A percentile compares a stretch with the other conserved stretches of the same genome.
phyloP scores from a whole-genome alignment of 2,329 filamentous ascomycete genomes.

The Alternaria metachromatica region DNA sequence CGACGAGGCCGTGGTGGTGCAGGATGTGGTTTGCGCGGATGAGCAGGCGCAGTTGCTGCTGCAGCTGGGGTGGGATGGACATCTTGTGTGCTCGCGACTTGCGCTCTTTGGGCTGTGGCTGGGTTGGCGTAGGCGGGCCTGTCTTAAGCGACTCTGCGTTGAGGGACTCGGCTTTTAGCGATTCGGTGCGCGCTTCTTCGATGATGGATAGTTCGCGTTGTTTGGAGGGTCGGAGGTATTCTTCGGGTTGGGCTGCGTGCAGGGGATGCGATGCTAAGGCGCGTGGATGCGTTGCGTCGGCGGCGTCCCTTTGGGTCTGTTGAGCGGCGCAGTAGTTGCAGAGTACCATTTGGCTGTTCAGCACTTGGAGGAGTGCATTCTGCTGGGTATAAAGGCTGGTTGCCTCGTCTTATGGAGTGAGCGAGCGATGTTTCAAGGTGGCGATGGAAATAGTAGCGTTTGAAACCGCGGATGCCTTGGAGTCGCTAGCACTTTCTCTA shows the following conservation, averaged over 20 bases:
- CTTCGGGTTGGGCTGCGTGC: neutral
- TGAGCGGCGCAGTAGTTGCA: constrained; percentile 11
- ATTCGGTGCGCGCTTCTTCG: neutral
- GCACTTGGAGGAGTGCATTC: neutral
- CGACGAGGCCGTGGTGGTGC: constrained; percentile 58
- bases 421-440: constrained; percentile 1
- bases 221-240: neutral
- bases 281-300: neutral
- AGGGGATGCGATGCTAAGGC: neutral
- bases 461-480: constrained; percentile 8
- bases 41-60: constrained; percentile 27
- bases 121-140: neutral
- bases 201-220: neutral
- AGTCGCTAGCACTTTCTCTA: neutral
- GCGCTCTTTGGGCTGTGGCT: neutral
- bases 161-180: neutral
- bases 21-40: constrained; percentile 56
- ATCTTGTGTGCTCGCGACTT: neutral
- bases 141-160: neutral
- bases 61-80: constrained; percentile 18
- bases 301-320: neutral
- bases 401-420: neutral
- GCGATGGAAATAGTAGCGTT: constrained; percentile 7
- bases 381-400: neutral
- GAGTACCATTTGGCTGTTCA: constrained; percentile 10